phyloP scores from a whole-genome alignment of 1,284 basidiomycete species.

The Leccinum pallidistipes region DNA sequence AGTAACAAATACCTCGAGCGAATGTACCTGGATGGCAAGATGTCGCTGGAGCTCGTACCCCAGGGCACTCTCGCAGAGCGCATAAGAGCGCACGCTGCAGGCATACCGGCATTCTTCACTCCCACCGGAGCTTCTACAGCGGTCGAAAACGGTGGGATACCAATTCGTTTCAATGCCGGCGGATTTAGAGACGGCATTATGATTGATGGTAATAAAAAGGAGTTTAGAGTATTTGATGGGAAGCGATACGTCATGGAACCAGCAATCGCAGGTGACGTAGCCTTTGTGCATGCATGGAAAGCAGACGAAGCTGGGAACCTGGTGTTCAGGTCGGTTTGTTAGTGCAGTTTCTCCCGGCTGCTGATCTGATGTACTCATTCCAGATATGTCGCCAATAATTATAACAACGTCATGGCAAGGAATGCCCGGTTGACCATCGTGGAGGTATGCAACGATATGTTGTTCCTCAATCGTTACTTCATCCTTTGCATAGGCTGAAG shows the following conservation, averaged over 20 bases:
- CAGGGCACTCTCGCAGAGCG: constrained; percentile 91
- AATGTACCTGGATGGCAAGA: constrained; percentile 77
- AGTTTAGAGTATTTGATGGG: constrained; percentile 78
- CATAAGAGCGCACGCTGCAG: constrained; percentile 85
- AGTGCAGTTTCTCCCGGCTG: not conserved
- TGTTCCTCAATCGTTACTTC: not conserved
- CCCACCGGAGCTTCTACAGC: constrained; percentile 85
- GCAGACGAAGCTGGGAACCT: constrained; percentile 87
- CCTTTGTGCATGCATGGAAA: constrained; percentile 96
- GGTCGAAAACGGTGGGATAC: constrained; percentile 52
- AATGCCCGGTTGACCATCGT: constrained; percentile 89
- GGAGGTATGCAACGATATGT: constrained; percentile 53
- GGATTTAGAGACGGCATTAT: constrained; percentile 61
- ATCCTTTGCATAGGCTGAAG: constrained; percentile 62
- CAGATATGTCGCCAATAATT: constrained; percentile 87
- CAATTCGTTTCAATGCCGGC: constrained; percentile 56
- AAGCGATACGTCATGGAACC: constrained; percentile 85
- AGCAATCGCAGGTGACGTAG: constrained; percentile 83
- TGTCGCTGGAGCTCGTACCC: constrained; percentile 84
- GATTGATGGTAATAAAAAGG: constrained; percentile 63
- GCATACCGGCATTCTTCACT: constrained; percentile 93
- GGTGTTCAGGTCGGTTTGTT: constrained; percentile 64
- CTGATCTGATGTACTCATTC: constrained; percentile 2
- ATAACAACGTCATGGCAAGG: constrained; percentile 82
- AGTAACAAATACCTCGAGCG: constrained; percentile 75